A percentile compares a stretch with the other conserved stretches of the same genome.
These are phyloP conservation scores for Plasmodium vinckei DNA, from an alignment of 169 alveolate genomes.

Conservation along the genomic window DNA sequence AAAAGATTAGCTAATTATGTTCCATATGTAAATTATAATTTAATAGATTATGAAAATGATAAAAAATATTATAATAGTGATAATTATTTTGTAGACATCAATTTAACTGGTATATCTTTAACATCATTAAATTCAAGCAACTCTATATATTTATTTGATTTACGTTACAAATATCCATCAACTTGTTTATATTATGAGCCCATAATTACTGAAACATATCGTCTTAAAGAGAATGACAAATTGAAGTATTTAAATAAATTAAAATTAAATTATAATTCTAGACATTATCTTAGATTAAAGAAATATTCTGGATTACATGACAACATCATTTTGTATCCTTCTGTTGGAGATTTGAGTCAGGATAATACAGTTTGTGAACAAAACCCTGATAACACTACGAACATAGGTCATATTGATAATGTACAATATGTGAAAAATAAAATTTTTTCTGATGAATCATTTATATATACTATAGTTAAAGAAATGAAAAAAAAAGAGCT, in stretches of 20 bases:
- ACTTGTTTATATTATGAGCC: constrained; percentile 64
- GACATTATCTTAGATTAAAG: constrained; percentile 13
- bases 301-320: constrained; percentile 63
- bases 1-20: constrained; percentile 48
- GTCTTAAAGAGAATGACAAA: constrained; percentile 14
- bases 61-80: constrained; percentile 60
- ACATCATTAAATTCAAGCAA: constrained; percentile 57
- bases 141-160: constrained; percentile 66
- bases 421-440: constrained; percentile 26
- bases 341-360: background rate
- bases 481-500: constrained; percentile 24
- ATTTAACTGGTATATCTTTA: constrained; percentile 66
- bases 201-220: constrained; percentile 29
- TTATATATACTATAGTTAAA: constrained; percentile 44
- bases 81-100: constrained; percentile 39
- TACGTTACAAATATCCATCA: constrained; percentile 63
- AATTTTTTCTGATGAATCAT: constrained; percentile 66
- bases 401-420: background rate
- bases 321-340: constrained; percentile 47
- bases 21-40: constrained; percentile 47
- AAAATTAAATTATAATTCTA: constrained; percentile 49
- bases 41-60: constrained; percentile 63
- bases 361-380: background rate
- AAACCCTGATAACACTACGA: background rate
- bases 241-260: constrained; percentile 20